phyloP scores from a whole-genome alignment of 345 rosid genomes.

The Rhizophora mangle region DNA sequence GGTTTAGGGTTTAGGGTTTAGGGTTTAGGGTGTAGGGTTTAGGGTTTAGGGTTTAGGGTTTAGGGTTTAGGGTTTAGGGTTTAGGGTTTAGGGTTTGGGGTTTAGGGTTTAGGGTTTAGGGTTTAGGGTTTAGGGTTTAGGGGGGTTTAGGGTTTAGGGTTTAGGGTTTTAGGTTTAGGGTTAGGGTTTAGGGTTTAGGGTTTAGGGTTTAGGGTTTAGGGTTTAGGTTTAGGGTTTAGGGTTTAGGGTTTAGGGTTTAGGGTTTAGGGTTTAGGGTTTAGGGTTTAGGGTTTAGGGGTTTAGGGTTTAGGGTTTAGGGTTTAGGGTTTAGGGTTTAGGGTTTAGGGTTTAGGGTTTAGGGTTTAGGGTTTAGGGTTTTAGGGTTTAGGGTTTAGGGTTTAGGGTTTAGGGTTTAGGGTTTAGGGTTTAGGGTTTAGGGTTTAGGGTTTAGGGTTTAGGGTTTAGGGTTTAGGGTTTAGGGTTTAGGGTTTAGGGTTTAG shows the following conservation, averaged over 20 bases:
- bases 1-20: constrained; percentile 3
- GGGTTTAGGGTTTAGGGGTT: neutral
- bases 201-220: neutral
- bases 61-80: neutral
- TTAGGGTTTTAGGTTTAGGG: neutral
- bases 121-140: constrained; percentile 3
- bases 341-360: neutral
- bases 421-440: too few species aligned
- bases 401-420: neutral
- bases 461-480: too few species aligned
- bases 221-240: neutral
- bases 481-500: too few species aligned
- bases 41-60: neutral
- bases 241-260: neutral
- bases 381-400: neutral
- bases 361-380: neutral
- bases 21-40: constrained; percentile 4
- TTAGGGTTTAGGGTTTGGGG: neutral
- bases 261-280: neutral
- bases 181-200: neutral
- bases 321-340: neutral
- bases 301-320: neutral
- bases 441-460: too few species aligned
- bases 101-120: neutral
- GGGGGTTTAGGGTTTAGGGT: neutral